Conservation (phyloP, 192 early-diverging fungal genomes). For the Allomyces javanicus region DNA sequence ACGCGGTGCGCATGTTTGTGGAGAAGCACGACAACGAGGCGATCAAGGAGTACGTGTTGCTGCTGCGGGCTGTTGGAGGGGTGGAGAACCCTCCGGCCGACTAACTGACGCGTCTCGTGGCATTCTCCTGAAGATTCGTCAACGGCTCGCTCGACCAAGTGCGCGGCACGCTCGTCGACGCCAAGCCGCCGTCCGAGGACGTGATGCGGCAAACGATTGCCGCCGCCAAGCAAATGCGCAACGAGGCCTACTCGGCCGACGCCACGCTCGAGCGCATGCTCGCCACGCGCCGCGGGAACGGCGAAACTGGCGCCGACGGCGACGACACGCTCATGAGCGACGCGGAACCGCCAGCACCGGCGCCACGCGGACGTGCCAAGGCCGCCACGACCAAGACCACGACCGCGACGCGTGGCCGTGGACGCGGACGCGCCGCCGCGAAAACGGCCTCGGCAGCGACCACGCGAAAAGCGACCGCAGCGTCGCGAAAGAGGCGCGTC, state of each 20-base stretch:
- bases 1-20: constrained; percentile 55
- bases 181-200: not conserved
- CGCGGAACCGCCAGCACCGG: not conserved
- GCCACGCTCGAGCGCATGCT: not conserved
- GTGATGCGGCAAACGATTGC: not conserved
- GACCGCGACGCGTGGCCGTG: not conserved
- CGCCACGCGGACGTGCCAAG: not conserved
- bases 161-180: not conserved
- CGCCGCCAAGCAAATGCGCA: not conserved
- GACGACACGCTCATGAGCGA: not conserved
- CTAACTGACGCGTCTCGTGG: not conserved
- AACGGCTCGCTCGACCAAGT: not conserved
- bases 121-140: not conserved
- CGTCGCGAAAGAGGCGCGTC: not conserved
- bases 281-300: not conserved
- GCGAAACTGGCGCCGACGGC: not conserved
- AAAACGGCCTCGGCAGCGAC: not conserved
- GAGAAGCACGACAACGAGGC: constrained; percentile 75
- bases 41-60: constrained; percentile 38
- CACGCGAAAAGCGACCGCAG: no score
- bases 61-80: not conserved
- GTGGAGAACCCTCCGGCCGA: not conserved
- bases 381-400: not conserved
- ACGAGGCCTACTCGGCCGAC: not conserved
- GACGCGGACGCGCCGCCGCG: not conserved